Base-by-base conservation (phyloP, 345 rosid genomes). In the Salix brachista region DNA sequence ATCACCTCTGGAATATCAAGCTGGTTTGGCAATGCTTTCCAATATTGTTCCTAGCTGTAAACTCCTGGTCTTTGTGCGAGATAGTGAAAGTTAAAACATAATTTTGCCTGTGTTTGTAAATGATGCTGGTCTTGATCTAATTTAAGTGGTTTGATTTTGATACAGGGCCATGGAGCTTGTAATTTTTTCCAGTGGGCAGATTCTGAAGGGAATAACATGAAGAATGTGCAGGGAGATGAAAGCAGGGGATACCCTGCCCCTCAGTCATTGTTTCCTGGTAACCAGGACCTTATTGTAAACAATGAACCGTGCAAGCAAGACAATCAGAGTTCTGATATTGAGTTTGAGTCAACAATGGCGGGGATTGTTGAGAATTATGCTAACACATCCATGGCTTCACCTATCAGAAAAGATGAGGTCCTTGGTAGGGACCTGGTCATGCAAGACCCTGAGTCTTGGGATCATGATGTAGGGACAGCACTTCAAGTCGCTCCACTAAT, bases 151-250 rank as follows among this genome's bases (percentile, higher is more conserved):
- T 1, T 70, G 80, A 62, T 46, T 75, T 30, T 74, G 70, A 52
- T 80, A 18, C 78, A 87, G 92, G 81, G 83, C 21, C 81, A 50
- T 50, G 88, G 92, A 54, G 86, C 89, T 71, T 89, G 92, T 76
- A 46, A 37, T 19, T 89, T 78, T 77, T 69, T 80, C 32, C 71
- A 74, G 25, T 76, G 85, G 86, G 90, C 65, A 32, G 80, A 79
- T 76, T 41, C 50, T 26, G 60, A 46, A 66, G 18, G 19, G 18
- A 32, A 68, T 21, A 30, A 23, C 7, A 28, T 9, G 25, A 39
- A 71, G 64, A 70, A 36, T 17, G 46, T 17, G 52, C 5, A 6
- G 19, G 34, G 12, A 46, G 44, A 52, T 32, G 28, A 25, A 72
- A 74, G 56, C 60, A 61, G 58, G 42, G 70, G 61, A 4, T 21